Conservation (phyloP, 371 early-diverging fungal genomes). For the Mucor piriformis region DNA sequence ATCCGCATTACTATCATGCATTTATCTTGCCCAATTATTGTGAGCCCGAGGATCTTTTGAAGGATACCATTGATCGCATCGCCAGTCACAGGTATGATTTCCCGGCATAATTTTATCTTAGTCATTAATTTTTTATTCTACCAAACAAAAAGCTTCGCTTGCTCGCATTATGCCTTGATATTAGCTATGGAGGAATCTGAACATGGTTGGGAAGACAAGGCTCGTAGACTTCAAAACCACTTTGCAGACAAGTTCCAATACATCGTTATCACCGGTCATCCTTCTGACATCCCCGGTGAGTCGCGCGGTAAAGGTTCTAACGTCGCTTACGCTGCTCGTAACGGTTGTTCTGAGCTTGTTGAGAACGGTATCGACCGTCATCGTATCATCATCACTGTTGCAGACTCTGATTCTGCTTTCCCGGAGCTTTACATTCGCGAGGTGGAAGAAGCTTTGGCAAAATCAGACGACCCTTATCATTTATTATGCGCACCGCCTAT, state of each 20-base stretch:
- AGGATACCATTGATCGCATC: slow-evolving; percentile 44
- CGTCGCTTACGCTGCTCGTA: slow-evolving; percentile 69
- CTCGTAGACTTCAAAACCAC: slow-evolving; percentile 43
- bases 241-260: slow-evolving; percentile 53
- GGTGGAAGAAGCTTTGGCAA: slow-evolving; percentile 42
- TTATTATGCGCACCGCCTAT: slow-evolving; percentile 72
- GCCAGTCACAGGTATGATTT: slow-evolving; percentile 43
- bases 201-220: slow-evolving; percentile 59
- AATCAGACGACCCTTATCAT: slow-evolving; percentile 46
- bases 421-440: slow-evolving; percentile 47
- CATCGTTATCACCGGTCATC: slow-evolving; percentile 69
- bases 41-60: slow-evolving; percentile 48
- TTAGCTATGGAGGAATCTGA: slow-evolving; percentile 81
- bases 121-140: too few species aligned
- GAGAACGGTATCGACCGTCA: slow-evolving; percentile 39
- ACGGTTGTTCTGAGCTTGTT: slow-evolving; percentile 32
- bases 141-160: slow-evolving; percentile 40
- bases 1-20: slow-evolving; percentile 39
- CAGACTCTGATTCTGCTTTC: slow-evolving; percentile 52
- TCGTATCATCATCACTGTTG: slow-evolving; percentile 63
- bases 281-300: slow-evolving; percentile 67
- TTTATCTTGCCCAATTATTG: slow-evolving; percentile 68
- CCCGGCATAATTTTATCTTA: too few species aligned
- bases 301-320: slow-evolving; percentile 77
- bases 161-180: slow-evolving; percentile 50